A percentile compares a stretch with the other conserved stretches of the same genome.
phyloP scores from a whole-genome alignment of 352 stramenopile species.

The Pseudoperonospora humuli region DNA sequence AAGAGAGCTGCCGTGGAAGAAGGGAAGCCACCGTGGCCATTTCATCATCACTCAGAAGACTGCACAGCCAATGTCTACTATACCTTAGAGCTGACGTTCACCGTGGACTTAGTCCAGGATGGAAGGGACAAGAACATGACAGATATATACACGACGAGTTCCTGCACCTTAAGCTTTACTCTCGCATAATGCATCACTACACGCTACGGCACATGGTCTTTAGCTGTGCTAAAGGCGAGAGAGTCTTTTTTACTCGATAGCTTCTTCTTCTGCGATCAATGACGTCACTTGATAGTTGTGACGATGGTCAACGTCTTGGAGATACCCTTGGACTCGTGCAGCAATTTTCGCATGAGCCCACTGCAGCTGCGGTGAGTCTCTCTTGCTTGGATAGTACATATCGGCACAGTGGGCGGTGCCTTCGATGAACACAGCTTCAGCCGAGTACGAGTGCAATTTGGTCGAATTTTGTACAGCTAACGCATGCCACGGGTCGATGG shows the following conservation, averaged over 20 bases:
- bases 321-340: constrained; percentile 34
- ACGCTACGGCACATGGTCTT: too few relatives aligned
- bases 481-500: constrained; percentile 80
- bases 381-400: constrained; percentile 68
- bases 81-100: too few relatives aligned
- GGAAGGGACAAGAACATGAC: background rate
- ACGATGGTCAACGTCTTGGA: constrained; percentile 15
- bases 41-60: too few relatives aligned
- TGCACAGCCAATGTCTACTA: too few relatives aligned
- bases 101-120: too few relatives aligned
- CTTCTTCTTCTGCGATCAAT: constrained; percentile 6
- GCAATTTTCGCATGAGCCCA: constrained; percentile 67
- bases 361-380: constrained; percentile 42
- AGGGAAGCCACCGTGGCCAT: too few relatives aligned
- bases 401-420: constrained; percentile 75
- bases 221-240: too few relatives aligned
- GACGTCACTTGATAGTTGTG: background rate
- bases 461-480: constrained; percentile 72
- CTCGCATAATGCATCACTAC: too few relatives aligned
- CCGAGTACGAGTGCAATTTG: constrained; percentile 39
- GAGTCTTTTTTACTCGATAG: constrained; percentile 19
- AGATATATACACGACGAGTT: background rate
- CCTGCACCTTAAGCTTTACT: too few relatives aligned
- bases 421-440: constrained; percentile 67
- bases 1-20: too few relatives aligned